A percentile compares a stretch with the other conserved stretches of the same genome.
Conservation (phyloP, 768 basidiomycete species). For the Xerocomus brunneocitrinus region DNA sequence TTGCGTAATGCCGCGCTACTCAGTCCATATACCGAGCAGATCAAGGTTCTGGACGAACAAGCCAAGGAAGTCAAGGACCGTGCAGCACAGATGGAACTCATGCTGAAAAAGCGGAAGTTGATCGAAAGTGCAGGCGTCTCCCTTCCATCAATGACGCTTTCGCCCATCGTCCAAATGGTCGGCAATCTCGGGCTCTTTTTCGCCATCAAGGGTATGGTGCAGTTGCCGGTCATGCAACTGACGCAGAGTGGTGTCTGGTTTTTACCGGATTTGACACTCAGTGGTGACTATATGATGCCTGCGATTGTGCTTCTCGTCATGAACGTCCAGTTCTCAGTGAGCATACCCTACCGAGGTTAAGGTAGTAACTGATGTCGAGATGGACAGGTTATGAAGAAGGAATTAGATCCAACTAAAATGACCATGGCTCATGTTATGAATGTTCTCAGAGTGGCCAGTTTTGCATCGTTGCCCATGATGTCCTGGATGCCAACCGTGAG, state of each 20-base stretch:
- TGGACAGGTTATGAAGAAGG: conserved; percentile 43
- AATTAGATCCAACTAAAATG: conserved; percentile 50
- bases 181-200: conserved; percentile 82
- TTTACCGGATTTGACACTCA: conserved; percentile 76
- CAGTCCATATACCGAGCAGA: conserved; percentile 38
- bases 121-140: conserved; percentile 64
- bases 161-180: conserved; percentile 66
- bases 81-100: conserved; percentile 38
- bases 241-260: conserved; percentile 68
- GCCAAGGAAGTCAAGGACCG: conserved; percentile 34
- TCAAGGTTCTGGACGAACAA: conserved; percentile 50
- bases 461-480: conserved; percentile 50
- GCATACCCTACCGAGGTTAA: conserved; percentile 20
- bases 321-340: conserved; percentile 65
- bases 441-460: conserved; percentile 52
- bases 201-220: conserved; percentile 66
- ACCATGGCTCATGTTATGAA: conserved; percentile 66
- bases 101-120: conserved; percentile 46
- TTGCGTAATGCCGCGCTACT: conserved; percentile 50
- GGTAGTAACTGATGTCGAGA: conserved; percentile 1
- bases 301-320: conserved; percentile 51
- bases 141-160: conserved; percentile 48
- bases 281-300: conserved; percentile 76
- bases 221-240: conserved; percentile 69
- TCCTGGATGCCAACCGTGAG: conserved; percentile 63